phyloP scores from a whole-genome alignment of 257 asterid genomes.

The Petunia secreta region DNA sequence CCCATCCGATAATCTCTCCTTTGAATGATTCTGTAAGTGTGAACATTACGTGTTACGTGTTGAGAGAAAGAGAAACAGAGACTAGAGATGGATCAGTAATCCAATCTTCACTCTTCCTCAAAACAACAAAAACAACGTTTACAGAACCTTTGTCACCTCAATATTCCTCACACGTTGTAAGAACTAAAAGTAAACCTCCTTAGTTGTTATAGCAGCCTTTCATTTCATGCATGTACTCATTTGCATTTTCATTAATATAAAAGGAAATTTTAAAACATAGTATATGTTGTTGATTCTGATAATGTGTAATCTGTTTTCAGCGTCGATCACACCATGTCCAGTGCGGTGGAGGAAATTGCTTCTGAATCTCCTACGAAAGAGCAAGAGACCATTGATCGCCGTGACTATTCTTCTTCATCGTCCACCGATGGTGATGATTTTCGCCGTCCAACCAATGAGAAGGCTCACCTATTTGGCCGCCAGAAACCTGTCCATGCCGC shows the following conservation, averaged over 20 bases:
- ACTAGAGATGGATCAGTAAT: background rate
- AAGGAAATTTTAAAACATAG: background rate
- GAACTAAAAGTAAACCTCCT: background rate
- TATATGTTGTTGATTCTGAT: background rate
- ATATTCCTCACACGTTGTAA: background rate
- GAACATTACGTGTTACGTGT: background rate
- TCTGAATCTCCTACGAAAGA: constrained; percentile 36
- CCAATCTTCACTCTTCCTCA: background rate
- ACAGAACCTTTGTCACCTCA: background rate
- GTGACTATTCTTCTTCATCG: constrained; percentile 26
- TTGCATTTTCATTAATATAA: background rate
- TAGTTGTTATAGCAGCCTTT: background rate
- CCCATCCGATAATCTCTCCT: constrained; percentile 4
- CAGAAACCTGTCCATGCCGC: constrained; percentile 76
- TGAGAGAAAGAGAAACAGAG: background rate
- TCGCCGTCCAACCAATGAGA: constrained; percentile 23
- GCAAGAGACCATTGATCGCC: constrained; percentile 23
- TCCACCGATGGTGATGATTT: constrained; percentile 21
- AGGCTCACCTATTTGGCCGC: constrained; percentile 68
- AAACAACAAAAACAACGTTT: background rate
- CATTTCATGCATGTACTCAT: too few species aligned
- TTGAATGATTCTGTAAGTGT: constrained; percentile 12
- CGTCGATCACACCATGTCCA: constrained; percentile 29
- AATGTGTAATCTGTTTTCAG: background rate
- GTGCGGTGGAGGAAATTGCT: constrained; percentile 26